phyloP scores from a whole-genome alignment of 371 early-diverging fungal species.

The Fennellomyces sp. region DNA sequence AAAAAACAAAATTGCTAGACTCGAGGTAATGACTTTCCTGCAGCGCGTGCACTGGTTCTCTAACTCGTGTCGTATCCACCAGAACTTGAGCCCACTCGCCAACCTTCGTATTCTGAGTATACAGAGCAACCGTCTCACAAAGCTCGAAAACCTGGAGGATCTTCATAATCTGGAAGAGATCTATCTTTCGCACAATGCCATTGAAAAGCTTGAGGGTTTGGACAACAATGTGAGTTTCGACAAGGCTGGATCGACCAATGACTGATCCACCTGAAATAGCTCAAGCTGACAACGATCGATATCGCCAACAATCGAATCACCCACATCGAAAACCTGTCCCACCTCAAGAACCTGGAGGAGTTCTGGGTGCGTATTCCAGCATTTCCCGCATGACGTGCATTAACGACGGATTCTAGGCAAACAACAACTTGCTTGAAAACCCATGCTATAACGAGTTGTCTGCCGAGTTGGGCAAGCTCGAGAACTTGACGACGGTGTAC shows the following conservation, averaged over 20 bases:
- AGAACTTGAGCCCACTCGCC: slow-evolving; percentile 43
- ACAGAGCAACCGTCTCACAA: slow-evolving; percentile 82
- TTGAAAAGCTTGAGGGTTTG: slow-evolving; percentile 71
- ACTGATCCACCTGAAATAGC: no score
- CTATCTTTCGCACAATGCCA: slow-evolving; percentile 90
- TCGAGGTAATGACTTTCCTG: slow-evolving; percentile 60
- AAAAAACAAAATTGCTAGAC: slow-evolving; percentile 92
- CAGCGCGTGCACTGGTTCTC: not conserved
- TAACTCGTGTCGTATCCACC: not conserved
- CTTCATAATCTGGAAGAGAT: slow-evolving; percentile 81
- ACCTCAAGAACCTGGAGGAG: slow-evolving; percentile 77
- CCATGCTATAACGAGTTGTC: slow-evolving; percentile 80
- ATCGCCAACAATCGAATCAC: slow-evolving; percentile 81
- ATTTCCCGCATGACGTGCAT: not conserved
- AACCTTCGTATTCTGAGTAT: slow-evolving; percentile 84
- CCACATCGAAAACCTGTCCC: slow-evolving; percentile 77
- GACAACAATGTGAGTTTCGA: slow-evolving; percentile 61
- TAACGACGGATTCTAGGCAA: slow-evolving; percentile 74
- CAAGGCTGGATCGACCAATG: no score
- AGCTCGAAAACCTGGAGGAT: slow-evolving; percentile 76
- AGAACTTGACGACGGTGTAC: slow-evolving; percentile 83
- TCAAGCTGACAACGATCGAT: slow-evolving; percentile 78
- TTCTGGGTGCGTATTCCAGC: slow-evolving; percentile 74
- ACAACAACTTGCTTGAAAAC: slow-evolving; percentile 74
- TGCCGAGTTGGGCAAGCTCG: slow-evolving; percentile 63